phyloP scores from a whole-genome alignment of 2,329 filamentous ascomycete genomes.

The Penicillium frequentans region DNA sequence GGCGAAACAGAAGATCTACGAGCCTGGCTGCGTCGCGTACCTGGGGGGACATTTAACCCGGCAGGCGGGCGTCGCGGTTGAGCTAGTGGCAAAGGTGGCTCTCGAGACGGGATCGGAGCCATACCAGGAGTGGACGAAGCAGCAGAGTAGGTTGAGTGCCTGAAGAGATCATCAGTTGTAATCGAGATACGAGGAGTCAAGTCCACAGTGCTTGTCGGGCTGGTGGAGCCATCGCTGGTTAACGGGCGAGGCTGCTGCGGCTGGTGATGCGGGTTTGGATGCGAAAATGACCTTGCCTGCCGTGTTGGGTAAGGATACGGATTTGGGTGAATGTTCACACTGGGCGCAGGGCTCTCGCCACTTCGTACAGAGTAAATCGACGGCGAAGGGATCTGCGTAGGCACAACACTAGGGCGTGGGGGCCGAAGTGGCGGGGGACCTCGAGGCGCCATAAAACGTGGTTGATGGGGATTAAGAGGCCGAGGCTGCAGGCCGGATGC shows the following conservation, averaged over 20 bases:
- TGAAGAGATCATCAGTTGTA: constrained; percentile 29
- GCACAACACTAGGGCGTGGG: constrained; percentile 35
- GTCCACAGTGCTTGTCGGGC: constrained; percentile 23
- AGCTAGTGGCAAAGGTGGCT: constrained; percentile 17
- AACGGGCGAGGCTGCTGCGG: constrained; percentile 14
- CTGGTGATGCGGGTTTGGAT: constrained; percentile 22
- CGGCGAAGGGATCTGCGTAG: constrained; percentile 33
- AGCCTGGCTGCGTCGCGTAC: constrained; percentile 50
- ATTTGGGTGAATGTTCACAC: constrained; percentile 11
- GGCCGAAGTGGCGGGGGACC: constrained; percentile 44
- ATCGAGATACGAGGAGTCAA: constrained; percentile 28
- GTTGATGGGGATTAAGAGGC: constrained; percentile 27
- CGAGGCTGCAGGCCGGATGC: constrained; percentile 26
- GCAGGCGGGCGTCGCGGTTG: constrained; percentile 27
- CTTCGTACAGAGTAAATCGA: constrained; percentile 37
- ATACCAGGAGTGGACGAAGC: constrained; percentile 34
- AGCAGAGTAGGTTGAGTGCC: constrained; percentile 28
- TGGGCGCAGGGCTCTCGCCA: constrained; percentile 25
- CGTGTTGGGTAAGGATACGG: constrained; percentile 16
- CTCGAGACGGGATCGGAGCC: constrained; percentile 22
- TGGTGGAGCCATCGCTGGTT: constrained; percentile 17
- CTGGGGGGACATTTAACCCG: constrained; percentile 26
- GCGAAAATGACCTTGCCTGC: constrained; percentile 29
- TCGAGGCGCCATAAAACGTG: constrained; percentile 28
- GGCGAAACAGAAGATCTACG: constrained; percentile 69